Evolutionary conservation across 805 yeast species (phyloP), one percentile per base, ranked within the genome.

Genomic region (Candida patagonica): DNA sequence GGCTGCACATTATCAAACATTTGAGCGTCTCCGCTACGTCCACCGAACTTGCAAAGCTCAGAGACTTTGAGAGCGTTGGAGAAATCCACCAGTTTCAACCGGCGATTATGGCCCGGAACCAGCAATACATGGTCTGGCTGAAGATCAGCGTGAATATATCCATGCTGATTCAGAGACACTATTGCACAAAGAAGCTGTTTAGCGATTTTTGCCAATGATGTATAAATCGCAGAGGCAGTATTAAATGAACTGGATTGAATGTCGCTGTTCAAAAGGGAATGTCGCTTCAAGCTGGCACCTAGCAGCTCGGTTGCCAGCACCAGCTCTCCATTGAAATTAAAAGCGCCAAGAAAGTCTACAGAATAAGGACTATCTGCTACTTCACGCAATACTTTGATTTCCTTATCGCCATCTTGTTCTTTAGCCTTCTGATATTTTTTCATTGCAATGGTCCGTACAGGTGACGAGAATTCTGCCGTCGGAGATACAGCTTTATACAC

Each of bases 271-370:
- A 29, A 8, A 17, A 29, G 31, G 19, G 31, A 29, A 20, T 29
- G 31, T 10, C 16, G 31, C 20, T 15, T 10, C 31, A 29, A 13
- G 15, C 31, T 29, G 6, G 31, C 20, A 9, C 31, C 31, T 15
- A 29, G 31, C 4, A 29, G 31, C 15, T 29, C 31, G 20, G 16
- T 29, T 10, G 31, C 31, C 19, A 29, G 31, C 6, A 29, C 31
- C 19, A 29, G 31, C 19, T 29, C 31, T 13, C 31, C 31, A 15
- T 29, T 29, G 31, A 29, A 29, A 13, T 29, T 29, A 20, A 29
- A 29, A 12, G 31, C 31, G 13, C 31, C 31, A 29, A 15, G 16
- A 20, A 15, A 29, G 31, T 29, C 31, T 8, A 29, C 31, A 3
- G 16, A 17, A 29, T 29, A 29, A 15, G 31, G 31, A 12, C 20